phyloP scores from a whole-genome alignment of 805 yeast genomes.

The Nakazawaea wyomingensis region DNA sequence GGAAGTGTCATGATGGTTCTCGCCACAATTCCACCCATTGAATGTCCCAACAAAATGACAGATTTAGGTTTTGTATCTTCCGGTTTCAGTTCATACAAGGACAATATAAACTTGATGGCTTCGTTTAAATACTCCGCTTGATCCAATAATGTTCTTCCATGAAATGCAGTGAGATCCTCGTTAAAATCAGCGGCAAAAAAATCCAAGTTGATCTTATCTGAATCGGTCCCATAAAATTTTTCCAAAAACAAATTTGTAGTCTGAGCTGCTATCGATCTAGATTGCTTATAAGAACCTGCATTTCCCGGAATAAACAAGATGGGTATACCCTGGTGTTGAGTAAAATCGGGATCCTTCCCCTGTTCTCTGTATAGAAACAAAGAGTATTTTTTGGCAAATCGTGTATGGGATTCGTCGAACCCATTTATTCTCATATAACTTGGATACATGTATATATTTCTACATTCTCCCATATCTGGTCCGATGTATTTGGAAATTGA shows the following conservation, averaged over 20 bases:
- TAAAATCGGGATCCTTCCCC: slow-evolving; percentile 54
- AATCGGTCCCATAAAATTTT: slow-evolving; percentile 15
- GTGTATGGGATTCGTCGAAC: slow-evolving; percentile 65
- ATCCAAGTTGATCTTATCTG: slow-evolving; percentile 45
- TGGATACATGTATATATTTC: slow-evolving; percentile 75
- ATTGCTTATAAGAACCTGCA: slow-evolving; percentile 92
- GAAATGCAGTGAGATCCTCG: slow-evolving; percentile 94
- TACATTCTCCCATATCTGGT: slow-evolving; percentile 38
- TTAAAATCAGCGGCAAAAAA: slow-evolving; percentile 91
- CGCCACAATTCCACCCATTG: slow-evolving; percentile 97
- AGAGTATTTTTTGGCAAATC: slow-evolving; percentile 77
- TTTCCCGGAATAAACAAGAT: slow-evolving; percentile 94
- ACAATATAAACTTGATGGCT: slow-evolving; percentile 72
- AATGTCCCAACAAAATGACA: slow-evolving; percentile 81
- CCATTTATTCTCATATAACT: slow-evolving; percentile 71
- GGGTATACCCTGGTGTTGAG: slow-evolving; percentile 61
- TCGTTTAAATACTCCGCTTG: slow-evolving; percentile 93
- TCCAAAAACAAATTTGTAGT: slow-evolving; percentile 52
- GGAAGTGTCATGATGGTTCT: slow-evolving; percentile 77
- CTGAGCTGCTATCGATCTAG: slow-evolving; percentile 85
- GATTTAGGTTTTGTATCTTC: slow-evolving; percentile 49
- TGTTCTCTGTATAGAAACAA: slow-evolving; percentile 84
- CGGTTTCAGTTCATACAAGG: slow-evolving; percentile 43
- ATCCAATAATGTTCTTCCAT: slow-evolving; percentile 87
- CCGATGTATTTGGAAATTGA: not conserved